Conservation (phyloP, 2,329 filamentous ascomycete genomes). For the Colletotrichum shisoi region DNA sequence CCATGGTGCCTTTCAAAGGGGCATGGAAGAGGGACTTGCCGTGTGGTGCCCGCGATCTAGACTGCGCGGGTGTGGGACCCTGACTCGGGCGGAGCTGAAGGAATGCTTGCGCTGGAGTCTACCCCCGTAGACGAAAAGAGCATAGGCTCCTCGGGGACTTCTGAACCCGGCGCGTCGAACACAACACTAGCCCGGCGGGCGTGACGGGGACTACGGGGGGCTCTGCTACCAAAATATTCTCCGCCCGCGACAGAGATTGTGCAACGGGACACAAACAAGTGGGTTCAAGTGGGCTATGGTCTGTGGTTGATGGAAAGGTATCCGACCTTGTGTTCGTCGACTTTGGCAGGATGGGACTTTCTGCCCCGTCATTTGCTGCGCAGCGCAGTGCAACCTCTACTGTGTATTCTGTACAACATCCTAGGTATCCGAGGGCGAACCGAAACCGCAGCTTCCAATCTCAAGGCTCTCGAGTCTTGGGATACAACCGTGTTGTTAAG, state of each 20-base stretch:
- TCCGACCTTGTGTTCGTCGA: background rate
- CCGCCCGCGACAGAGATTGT: constrained; percentile 39
- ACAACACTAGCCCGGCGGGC: constrained; percentile 29
- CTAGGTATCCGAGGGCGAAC: background rate
- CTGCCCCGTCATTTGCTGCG: background rate
- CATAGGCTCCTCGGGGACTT: constrained; percentile 38
- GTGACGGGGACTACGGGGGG: constrained; percentile 26
- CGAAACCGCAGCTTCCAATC: background rate
- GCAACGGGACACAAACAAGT: constrained; percentile 26
- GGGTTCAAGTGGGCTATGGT: constrained; percentile 25
- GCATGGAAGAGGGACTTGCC: constrained; percentile 30
- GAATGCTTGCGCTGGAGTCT: constrained; percentile 35
- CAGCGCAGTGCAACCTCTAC: background rate
- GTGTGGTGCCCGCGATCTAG: constrained; percentile 38
- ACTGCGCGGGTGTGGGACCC: constrained; percentile 36
- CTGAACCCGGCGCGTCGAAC: constrained; percentile 35
- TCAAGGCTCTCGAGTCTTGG: background rate
- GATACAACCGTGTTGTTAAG: background rate
- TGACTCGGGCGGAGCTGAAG: constrained; percentile 37
- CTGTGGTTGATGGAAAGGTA: constrained; percentile 1
- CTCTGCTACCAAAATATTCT: constrained; percentile 39
- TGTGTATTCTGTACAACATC: background rate
- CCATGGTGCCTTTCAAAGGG: constrained; percentile 20
- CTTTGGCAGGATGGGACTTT: background rate
- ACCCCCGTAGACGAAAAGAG: constrained; percentile 35